Base-by-base conservation (phyloP, 495 filamentous ascomycete species). In the Cryomyces minteri region DNA sequence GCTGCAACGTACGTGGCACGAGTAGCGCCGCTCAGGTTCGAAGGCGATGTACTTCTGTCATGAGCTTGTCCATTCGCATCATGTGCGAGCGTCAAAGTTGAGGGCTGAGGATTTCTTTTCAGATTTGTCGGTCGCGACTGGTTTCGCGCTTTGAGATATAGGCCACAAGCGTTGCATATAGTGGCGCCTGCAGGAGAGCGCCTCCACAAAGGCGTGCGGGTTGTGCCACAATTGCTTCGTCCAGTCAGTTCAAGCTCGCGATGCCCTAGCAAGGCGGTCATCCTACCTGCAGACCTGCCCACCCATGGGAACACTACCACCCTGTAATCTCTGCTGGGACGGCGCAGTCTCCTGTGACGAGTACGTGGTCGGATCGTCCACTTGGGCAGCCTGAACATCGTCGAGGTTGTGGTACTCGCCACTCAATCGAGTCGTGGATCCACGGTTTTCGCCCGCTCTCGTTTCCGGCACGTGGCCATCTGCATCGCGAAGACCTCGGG, bases 161-260 rank as follows among this genome's bases (percentile, higher is more conserved):
- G 71, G 25, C 90, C 90, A 56, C 90, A 99, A 9, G 90, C 90
- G 63, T 99, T 99, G 65, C 90, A 99, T 36, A 99, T 96, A 42
- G 84, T 94, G 39, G 83, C 79, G 37, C 90, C 90, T 43, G 83
- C 79, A 0, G 88, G 92, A 2, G 88, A 93, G 47, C 90, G 76
- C 49, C 90, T 76, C 90, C 90, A 99, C 43, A 99, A 70, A 30
- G 90, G 90, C 10, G 90, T 99, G 52, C 76, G 79, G 34, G 84
- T 92, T 5, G 90, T 99, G 40, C 78, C 78, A 58, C 90, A 99
- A 64, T 99, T 99, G 61, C 90, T 98, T 50, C 6, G 54, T 5
- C 51, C 31, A 33, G 44, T 45, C 4, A 33, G 50, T 66, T 9
- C 28, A 12, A 41, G 11, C 8, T 18, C 4, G 9, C 10, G 25